Percentiles rank a stretch among this genome's conserved stretches.
phyloP scores from a whole-genome alignment of 169 alveolate genomes.

The Plasmodium gonderi region DNA sequence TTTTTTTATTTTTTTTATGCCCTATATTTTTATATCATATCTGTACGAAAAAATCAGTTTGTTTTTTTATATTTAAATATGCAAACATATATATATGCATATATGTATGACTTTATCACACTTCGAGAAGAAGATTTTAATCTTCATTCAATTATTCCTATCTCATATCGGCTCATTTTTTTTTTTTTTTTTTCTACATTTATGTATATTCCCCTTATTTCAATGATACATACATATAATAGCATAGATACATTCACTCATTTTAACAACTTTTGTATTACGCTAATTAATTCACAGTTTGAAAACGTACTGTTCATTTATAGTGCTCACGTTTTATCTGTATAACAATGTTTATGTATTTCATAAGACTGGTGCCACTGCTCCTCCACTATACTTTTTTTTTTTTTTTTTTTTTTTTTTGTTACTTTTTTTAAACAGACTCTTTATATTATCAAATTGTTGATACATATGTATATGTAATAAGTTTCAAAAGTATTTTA shows the following conservation, averaged over 20 bases:
- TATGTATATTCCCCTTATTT: background rate
- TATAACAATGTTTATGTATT: background rate
- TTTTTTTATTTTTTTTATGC: background rate
- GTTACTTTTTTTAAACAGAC: background rate
- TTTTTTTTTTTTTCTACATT: background rate
- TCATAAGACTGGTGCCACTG: background rate
- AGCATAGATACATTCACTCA: background rate
- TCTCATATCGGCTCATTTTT: background rate
- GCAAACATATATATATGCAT: background rate
- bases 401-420: background rate
- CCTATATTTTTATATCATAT: no score
- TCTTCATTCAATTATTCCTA: background rate
- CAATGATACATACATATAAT: no score
- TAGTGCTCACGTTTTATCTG: background rate
- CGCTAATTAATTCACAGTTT: background rate
- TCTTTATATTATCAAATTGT: background rate
- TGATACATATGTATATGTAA: background rate
- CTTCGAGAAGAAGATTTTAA: background rate
- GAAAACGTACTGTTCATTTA: background rate
- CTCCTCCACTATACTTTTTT: background rate
- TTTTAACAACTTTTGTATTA: background rate
- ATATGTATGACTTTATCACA: background rate
- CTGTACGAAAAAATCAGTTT: no score
- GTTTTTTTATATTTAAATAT: background rate
- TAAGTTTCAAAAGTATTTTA: background rate